phyloP scores from a whole-genome alignment of 768 basidiomycete species.

The Trametes villosa region DNA sequence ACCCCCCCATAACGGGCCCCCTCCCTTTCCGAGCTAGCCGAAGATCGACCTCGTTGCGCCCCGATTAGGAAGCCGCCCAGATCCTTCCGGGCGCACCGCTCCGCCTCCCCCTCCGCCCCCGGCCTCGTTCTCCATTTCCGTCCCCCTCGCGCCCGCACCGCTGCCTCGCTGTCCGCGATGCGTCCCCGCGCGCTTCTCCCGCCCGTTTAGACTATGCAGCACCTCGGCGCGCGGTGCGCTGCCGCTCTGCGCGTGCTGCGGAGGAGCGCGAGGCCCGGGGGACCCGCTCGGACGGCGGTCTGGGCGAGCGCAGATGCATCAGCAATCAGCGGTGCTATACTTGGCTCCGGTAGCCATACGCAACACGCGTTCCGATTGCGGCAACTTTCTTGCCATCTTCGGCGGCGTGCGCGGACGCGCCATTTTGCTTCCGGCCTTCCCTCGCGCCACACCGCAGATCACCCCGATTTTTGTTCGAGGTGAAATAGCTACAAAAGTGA shows the following conservation, averaged over 20 bases:
- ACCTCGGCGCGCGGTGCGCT: neutral
- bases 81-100: slow-evolving; percentile 17
- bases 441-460: slow-evolving; percentile 15
- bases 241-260: neutral
- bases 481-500: too few relatives aligned
- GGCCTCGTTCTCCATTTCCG: slow-evolving; percentile 15
- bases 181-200: neutral
- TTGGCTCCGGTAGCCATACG: slow-evolving; percentile 20
- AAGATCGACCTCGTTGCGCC: slow-evolving; percentile 28
- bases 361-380: slow-evolving; percentile 19
- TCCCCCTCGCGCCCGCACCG: slow-evolving; percentile 9
- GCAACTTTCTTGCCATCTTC: slow-evolving; percentile 22
- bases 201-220: neutral
- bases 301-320: slow-evolving; percentile 11
- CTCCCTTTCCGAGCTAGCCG: slow-evolving; percentile 28
- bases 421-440: slow-evolving; percentile 24
- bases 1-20: slow-evolving; percentile 12
- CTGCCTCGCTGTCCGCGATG: neutral
- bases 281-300: neutral
- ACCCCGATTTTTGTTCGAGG: too few relatives aligned
- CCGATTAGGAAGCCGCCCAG: slow-evolving; percentile 25
- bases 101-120: slow-evolving; percentile 7
- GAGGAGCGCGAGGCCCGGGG: neutral
- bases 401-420: slow-evolving; percentile 6
- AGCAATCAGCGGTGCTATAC: slow-evolving; percentile 21